Evolutionary conservation across 2,329 filamentous ascomycete genomes (phyloP).

Genomic region (Thelonectria olida): DNA sequence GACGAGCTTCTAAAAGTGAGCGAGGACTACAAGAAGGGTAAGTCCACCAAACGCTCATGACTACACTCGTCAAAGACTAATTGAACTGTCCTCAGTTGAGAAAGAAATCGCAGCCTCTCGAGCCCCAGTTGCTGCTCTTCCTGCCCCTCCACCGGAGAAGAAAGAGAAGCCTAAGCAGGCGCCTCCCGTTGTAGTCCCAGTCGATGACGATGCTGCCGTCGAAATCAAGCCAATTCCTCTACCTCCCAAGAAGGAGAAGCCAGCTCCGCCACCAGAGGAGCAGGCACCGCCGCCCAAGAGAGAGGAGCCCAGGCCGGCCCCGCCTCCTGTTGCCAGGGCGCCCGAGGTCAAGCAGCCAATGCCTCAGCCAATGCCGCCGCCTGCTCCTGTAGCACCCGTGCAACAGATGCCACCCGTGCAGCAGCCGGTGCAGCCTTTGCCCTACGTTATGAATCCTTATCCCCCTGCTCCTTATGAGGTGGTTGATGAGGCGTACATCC

Average conservation of each 20-base stretch:
- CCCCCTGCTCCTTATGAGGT: constrained; percentile 50
- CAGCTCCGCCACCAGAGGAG: constrained; percentile 28
- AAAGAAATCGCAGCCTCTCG: constrained; percentile 28
- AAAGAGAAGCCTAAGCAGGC: constrained; percentile 40
- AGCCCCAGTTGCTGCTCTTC: constrained; percentile 40
- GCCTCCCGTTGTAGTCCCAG: constrained; percentile 13
- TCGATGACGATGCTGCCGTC: constrained; percentile 34
- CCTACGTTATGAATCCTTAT: constrained; percentile 46
- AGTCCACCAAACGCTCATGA: constrained; percentile 29
- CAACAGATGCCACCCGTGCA: constrained; percentile 6
- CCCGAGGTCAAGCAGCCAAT: constrained; percentile 9
- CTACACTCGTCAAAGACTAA: not conserved
- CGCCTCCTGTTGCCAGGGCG: constrained; percentile 13
- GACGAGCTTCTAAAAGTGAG: constrained; percentile 87
- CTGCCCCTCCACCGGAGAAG: constrained; percentile 41
- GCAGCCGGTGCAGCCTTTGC: constrained; percentile 33
- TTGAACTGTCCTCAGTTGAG: constrained; percentile 11
- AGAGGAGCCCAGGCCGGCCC: constrained; percentile 34
- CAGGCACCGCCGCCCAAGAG: constrained; percentile 19
- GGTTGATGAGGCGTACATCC: constrained; percentile 57
- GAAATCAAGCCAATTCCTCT: constrained; percentile 25
- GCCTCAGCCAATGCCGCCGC: constrained; percentile 25
- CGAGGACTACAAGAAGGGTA: constrained; percentile 75
- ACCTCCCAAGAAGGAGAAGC: not conserved
- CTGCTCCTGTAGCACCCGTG: constrained; percentile 39